phyloP scores from a whole-genome alignment of 208 protist species.

The Trypanosoma theileri region DNA sequence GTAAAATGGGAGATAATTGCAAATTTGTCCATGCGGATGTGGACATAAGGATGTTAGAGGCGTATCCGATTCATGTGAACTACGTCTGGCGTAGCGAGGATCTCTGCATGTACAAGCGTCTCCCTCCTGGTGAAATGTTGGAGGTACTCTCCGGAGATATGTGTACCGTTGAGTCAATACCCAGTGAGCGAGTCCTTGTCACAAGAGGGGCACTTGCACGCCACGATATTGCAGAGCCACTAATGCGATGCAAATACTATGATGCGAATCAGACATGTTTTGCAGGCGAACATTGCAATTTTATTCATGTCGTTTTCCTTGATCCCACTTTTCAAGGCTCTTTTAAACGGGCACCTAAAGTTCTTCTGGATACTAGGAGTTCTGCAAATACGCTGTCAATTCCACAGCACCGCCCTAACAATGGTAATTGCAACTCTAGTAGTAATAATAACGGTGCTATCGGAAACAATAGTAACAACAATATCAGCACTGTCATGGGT shows the following conservation, averaged over 20 bases:
- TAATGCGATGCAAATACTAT: constrained; percentile 43
- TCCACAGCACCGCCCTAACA: constrained; percentile 1
- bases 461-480: constrained; percentile 24
- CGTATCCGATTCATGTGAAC: constrained; percentile 79
- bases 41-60: constrained; percentile 44
- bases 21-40: constrained; percentile 83
- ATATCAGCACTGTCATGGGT: neutral
- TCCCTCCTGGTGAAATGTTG: constrained; percentile 34
- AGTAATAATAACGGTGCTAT: constrained; percentile 4
- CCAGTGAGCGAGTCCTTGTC: constrained; percentile 40
- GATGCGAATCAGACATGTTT: constrained; percentile 41
- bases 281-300: constrained; percentile 39
- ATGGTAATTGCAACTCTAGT: constrained; percentile 8
- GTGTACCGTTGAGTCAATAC: constrained; percentile 23
- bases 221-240: constrained; percentile 26
- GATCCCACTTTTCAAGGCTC: constrained; percentile 34
- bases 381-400: neutral
- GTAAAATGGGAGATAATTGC: constrained; percentile 60
- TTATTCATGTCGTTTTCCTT: constrained; percentile 40
- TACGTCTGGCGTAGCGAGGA: constrained; percentile 73
- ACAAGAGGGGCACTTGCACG: constrained; percentile 25
- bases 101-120: constrained; percentile 67
- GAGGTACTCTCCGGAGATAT: constrained; percentile 34
- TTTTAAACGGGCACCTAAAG: constrained; percentile 43
- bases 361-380: constrained; percentile 7